phyloP scores from a whole-genome alignment of 139 green algal genomes.

The Marvania coccoides region DNA sequence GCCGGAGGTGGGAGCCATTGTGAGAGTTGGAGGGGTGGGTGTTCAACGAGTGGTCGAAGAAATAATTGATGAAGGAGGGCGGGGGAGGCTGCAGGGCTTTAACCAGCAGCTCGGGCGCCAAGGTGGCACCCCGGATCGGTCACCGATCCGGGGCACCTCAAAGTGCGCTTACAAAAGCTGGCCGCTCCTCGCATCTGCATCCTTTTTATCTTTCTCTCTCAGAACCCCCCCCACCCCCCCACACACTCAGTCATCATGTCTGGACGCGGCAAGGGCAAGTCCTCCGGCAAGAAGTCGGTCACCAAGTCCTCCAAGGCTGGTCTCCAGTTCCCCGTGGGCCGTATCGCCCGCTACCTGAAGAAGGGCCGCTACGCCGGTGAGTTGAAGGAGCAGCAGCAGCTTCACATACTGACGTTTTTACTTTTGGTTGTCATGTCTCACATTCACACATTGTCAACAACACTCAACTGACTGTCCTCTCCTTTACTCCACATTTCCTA shows the following conservation, averaged over 20 bases:
- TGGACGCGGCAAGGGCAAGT: constrained; percentile 64
- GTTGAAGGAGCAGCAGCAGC: too few species aligned
- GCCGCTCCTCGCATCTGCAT: too few species aligned
- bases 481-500: too few species aligned
- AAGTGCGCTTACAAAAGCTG: too few species aligned
- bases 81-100: too few species aligned
- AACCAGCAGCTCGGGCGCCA: too few species aligned
- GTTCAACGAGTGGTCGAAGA: too few species aligned
- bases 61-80: too few species aligned
- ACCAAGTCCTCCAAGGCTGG: constrained; percentile 77
- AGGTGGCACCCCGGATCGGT: too few species aligned
- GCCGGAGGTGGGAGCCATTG: constrained; percentile 6
- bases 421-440: background rate
- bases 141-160: too few species aligned
- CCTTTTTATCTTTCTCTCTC: background rate
- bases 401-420: background rate
- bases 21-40: too few species aligned
- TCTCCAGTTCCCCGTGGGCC: constrained; percentile 83
- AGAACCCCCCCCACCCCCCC: background rate
- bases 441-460: too few species aligned
- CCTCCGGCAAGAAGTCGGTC: constrained; percentile 69
- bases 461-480: background rate
- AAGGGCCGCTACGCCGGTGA: constrained; percentile 70
- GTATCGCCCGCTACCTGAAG: constrained; percentile 80
- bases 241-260: constrained; percentile 58